Evolutionary conservation across 2,329 filamentous ascomycete species (phyloP).

Genomic region (Blastomyces emzantsi): DNA sequence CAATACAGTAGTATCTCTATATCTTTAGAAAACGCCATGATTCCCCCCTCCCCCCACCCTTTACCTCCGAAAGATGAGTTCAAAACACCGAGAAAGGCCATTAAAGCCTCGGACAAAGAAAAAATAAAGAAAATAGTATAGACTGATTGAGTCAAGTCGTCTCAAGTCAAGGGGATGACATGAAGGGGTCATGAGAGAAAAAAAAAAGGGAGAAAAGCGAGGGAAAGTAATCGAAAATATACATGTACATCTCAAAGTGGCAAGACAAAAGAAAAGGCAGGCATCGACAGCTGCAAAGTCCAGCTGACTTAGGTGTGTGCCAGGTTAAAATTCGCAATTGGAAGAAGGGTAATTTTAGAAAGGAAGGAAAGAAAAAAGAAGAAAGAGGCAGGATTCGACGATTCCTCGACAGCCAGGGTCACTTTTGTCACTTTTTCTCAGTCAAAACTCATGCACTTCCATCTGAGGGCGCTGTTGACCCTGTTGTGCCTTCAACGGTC

Average conservation of each 20-base stretch:
- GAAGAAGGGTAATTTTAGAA: background rate
- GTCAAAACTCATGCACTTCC: background rate
- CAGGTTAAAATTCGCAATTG: background rate
- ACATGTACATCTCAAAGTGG: background rate
- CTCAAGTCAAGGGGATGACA: background rate
- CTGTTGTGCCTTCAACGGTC: slow-evolving; percentile 10
- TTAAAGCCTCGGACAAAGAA: background rate
- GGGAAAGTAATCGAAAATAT: background rate
- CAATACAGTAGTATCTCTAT: background rate
- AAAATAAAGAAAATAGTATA: background rate
- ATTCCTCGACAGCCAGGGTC: background rate
- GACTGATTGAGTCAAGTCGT: background rate
- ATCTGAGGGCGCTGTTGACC: slow-evolving; percentile 6
- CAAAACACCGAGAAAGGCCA: background rate
- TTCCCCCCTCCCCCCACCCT: background rate
- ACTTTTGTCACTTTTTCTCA: background rate
- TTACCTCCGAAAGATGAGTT: background rate
- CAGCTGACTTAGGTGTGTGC: background rate
- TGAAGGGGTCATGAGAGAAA: background rate
- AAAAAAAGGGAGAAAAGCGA: background rate
- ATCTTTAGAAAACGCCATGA: background rate
- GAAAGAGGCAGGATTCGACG: background rate
- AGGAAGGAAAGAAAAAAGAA: too few relatives aligned
- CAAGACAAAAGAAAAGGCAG: background rate
- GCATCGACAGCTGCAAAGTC: background rate